Percentiles rank a stretch among this genome's conserved stretches.
These are phyloP conservation scores for Lindgomyces ingoldianus DNA, from an alignment of 495 filamentous ascomycete genomes.

Conservation along the genomic window DNA sequence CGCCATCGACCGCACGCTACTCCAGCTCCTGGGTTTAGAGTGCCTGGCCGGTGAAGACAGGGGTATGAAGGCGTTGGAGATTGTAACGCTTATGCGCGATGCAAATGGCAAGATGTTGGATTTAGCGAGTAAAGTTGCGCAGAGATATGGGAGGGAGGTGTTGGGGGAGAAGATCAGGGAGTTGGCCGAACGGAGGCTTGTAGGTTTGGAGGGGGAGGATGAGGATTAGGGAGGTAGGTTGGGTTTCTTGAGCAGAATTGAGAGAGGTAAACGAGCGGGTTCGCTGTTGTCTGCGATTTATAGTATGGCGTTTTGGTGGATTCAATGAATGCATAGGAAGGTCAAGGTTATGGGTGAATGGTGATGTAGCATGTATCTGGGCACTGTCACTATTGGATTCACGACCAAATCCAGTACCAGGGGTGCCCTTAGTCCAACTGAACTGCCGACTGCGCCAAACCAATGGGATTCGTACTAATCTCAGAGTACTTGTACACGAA, in stretches of 20 bases:
- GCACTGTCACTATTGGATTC: no score
- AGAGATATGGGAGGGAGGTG: constrained; percentile 71
- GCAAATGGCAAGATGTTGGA: constrained; percentile 77
- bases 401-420: no score
- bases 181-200: constrained; percentile 64
- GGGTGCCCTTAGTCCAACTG: no score
- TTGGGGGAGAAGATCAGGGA: constrained; percentile 86
- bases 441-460: no score
- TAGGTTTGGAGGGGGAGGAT: constrained; percentile 59
- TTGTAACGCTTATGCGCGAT: constrained; percentile 77
- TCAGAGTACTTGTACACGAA: no score
- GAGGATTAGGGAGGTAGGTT: constrained; percentile 8
- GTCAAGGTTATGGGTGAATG: no score
- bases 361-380: no score
- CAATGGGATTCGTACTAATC: no score
- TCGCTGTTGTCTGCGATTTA: no score
- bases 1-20: constrained; percentile 80
- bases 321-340: no score
- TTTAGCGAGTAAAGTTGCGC: constrained; percentile 79
- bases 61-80: constrained; percentile 90
- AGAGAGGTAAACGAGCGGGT: neutral
- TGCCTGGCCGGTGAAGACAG: constrained; percentile 88
- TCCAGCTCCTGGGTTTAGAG: constrained; percentile 87
- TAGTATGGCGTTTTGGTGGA: no score
- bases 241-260: neutral